Percentiles rank a stretch among this genome's conserved stretches.
Conservation (phyloP, 495 filamentous ascomycete species). For the Evernia prunastri region DNA sequence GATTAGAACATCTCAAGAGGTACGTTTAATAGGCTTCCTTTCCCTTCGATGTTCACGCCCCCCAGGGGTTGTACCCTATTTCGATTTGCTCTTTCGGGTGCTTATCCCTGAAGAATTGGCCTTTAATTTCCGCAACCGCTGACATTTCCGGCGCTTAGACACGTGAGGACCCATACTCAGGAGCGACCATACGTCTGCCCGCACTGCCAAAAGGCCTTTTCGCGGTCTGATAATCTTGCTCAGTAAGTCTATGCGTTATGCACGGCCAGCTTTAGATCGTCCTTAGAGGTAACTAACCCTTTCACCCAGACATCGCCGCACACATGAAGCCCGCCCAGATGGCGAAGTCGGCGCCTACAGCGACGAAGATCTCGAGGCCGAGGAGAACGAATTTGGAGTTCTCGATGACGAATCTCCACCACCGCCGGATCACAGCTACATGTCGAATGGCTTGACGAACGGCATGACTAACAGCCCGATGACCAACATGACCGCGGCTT, state of each 20-base stretch:
- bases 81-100: conserved; percentile 25
- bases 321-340: conserved; percentile 77
- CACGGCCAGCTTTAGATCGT: conserved; percentile 15
- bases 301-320: conserved; percentile 74
- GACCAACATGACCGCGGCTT: conserved; percentile 44
- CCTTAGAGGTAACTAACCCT: conserved; percentile 32
- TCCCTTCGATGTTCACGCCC: conserved; percentile 7
- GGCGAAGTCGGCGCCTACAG: conserved; percentile 53
- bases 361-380: conserved; percentile 75
- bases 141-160: conserved; percentile 58
- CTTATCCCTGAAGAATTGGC: conserved; percentile 23
- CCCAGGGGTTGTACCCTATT: not conserved
- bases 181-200: conserved; percentile 96
- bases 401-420: conserved; percentile 67
- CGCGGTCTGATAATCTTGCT: conserved; percentile 94
- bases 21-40: conserved; percentile 44
- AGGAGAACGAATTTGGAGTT: conserved; percentile 64
- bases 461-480: conserved; percentile 36
- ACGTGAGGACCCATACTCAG: conserved; percentile 98
- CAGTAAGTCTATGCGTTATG: conserved; percentile 65
- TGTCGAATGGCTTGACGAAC: conserved; percentile 18
- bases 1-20: conserved; percentile 98
- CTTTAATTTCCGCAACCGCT: conserved; percentile 51
- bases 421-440: conserved; percentile 31
- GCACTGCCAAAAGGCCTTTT: conserved; percentile 97